These are phyloP conservation scores for Hanseniaspora nectarophila DNA, from an alignment of 805 yeast species.

Conservation along the genomic window DNA sequence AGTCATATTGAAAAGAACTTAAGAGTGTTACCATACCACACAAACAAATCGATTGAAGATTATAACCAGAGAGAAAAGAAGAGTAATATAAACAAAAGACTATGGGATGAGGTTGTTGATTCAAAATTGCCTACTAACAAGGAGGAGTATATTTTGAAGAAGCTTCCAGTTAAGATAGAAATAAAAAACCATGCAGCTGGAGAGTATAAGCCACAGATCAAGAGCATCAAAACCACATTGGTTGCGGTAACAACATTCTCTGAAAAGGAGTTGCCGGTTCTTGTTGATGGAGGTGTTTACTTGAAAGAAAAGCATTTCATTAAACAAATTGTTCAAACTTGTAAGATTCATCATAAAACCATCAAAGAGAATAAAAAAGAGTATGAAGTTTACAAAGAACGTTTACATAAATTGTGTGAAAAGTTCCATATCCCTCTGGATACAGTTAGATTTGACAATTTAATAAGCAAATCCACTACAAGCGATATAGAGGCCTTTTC, in stretches of 20 bases:
- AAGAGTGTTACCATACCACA: slow-evolving; percentile 4
- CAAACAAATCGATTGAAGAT: not conserved
- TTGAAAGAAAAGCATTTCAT: not conserved
- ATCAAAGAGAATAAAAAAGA: not conserved
- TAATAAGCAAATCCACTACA: slow-evolving; percentile 22
- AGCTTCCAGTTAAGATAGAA: not conserved
- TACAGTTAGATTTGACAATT: slow-evolving; percentile 25
- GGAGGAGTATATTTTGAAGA: not conserved
- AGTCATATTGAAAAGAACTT: not conserved
- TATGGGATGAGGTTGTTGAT: slow-evolving; percentile 3
- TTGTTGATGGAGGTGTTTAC: slow-evolving; percentile 2
- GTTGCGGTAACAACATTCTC: not conserved
- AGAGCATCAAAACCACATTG: not conserved
- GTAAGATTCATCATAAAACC: not conserved
- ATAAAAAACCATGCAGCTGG: not conserved
- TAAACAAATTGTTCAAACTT: not conserved
- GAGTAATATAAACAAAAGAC: not conserved
- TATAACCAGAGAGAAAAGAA: slow-evolving; percentile 2
- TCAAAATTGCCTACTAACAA: not conserved
- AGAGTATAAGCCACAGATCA: not conserved
- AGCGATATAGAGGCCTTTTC: slow-evolving; percentile 28
- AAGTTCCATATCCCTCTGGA: slow-evolving; percentile 15
- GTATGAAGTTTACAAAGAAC: not conserved
- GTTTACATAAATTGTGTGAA: not conserved
- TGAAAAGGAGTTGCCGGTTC: slow-evolving; percentile 4